phyloP scores from a whole-genome alignment of 2,329 filamentous ascomycete species.

The Penicillium freii region DNA sequence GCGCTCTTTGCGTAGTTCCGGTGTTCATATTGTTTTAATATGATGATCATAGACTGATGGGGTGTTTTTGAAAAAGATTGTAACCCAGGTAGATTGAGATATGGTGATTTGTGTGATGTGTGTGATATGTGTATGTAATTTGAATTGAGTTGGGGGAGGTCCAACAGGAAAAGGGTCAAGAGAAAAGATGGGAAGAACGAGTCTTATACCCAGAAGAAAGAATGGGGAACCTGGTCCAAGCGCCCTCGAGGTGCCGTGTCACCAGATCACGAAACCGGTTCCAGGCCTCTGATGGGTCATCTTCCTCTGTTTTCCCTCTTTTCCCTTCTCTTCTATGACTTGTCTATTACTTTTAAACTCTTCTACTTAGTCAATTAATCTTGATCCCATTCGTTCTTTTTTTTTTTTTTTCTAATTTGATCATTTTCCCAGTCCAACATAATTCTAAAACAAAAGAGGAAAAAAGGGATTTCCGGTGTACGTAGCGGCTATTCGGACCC shows the following conservation, averaged over 20 bases:
- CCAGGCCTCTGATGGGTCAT: constrained; percentile 5
- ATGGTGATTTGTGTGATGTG: neutral
- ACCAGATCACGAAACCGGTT: constrained; percentile 19
- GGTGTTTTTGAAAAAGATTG: neutral
- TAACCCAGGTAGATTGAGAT: neutral
- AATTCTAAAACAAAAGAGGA: too few species aligned
- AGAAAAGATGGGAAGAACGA: constrained; percentile 4
- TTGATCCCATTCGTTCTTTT: too few species aligned
- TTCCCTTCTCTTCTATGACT: neutral
- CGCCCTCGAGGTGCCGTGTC: constrained; percentile 13
- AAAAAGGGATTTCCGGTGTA: neutral
- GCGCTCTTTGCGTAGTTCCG: constrained; percentile 20
- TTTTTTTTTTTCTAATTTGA: neutral
- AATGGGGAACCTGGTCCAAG: constrained; percentile 20
- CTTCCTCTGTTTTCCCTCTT: neutral
- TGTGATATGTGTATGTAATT: neutral
- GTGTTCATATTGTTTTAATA: constrained; percentile 24
- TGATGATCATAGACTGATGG: neutral
- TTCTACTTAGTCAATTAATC: neutral
- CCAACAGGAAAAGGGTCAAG: neutral
- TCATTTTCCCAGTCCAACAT: neutral
- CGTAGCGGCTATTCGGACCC: constrained; percentile 8
- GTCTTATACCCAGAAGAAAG: constrained; percentile 15
- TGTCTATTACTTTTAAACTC: neutral
- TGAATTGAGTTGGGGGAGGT: neutral